These are phyloP conservation scores for Aspergillus novofumigatus DNA, from an alignment of 2,329 filamentous ascomycete species.

Conservation along the genomic window DNA sequence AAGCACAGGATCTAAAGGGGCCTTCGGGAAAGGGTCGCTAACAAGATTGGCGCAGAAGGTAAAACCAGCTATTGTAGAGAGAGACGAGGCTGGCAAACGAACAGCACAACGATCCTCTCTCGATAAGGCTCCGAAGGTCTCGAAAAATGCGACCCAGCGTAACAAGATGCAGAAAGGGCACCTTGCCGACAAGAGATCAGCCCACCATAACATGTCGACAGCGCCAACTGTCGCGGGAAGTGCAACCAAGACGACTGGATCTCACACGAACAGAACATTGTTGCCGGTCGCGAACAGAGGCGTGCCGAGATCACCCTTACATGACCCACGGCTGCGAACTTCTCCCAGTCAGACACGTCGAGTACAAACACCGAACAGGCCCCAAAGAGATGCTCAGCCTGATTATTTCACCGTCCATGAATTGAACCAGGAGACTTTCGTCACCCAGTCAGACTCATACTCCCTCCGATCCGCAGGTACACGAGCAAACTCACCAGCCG, in stretches of 20 bases:
- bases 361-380: slow-evolving; percentile 11
- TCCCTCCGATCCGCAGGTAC: slow-evolving; percentile 33
- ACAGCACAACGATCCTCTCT: slow-evolving; percentile 14
- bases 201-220: slow-evolving; percentile 6
- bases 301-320: slow-evolving; percentile 25
- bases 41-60: slow-evolving; percentile 34
- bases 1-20: slow-evolving; percentile 18
- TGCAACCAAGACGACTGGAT: slow-evolving; percentile 5
- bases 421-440: slow-evolving; percentile 36
- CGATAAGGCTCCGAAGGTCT: slow-evolving; percentile 6
- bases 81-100: slow-evolving; percentile 19
- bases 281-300: slow-evolving; percentile 26
- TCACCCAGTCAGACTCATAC: slow-evolving; percentile 42
- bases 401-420: slow-evolving; percentile 36
- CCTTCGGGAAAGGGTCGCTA: slow-evolving; percentile 25
- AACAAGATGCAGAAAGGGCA: slow-evolving; percentile 19
- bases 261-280: slow-evolving; percentile 4
- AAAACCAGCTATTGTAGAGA: slow-evolving; percentile 24
- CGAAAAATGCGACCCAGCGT: slow-evolving; percentile 5
- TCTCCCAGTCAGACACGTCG: slow-evolving; percentile 18
- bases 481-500: slow-evolving; percentile 36
- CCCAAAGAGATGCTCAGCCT: slow-evolving; percentile 17
- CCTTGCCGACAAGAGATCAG: slow-evolving; percentile 14
- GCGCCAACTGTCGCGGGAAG: slow-evolving; percentile 8
- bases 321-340: slow-evolving; percentile 19